Percentiles rank a stretch among this genome's conserved stretches.
Conservation (phyloP, 179 eudicot species). For the Pouteria campechiana region DNA sequence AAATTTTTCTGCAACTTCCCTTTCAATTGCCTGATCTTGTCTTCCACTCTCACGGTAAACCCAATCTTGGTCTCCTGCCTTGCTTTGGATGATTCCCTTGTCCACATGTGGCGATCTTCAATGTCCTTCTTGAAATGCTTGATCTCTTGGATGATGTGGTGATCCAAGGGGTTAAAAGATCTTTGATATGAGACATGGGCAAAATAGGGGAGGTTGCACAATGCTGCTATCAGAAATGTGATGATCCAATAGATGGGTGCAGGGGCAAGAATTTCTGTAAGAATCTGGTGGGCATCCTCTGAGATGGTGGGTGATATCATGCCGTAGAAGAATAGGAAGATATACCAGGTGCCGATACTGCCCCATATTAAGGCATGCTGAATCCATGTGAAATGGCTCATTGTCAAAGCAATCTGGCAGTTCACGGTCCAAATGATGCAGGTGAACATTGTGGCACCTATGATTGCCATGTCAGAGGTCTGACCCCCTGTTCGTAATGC, state of each 20-base stretch:
- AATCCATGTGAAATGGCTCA: slow-evolving; percentile 98
- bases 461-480: slow-evolving; percentile 69
- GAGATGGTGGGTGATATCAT: slow-evolving; percentile 31
- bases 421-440: slow-evolving; percentile 85
- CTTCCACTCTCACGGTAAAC: slow-evolving; percentile 83
- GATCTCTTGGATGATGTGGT: slow-evolving; percentile 91
- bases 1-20: slow-evolving; percentile 62
- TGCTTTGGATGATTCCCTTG: slow-evolving; percentile 66
- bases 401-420: slow-evolving; percentile 78
- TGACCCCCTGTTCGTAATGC: slow-evolving; percentile 70
- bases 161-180: slow-evolving; percentile 75
- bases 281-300: slow-evolving; percentile 36
- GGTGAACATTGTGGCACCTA: slow-evolving; percentile 92
- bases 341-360: slow-evolving; percentile 69
- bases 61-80: slow-evolving; percentile 81
- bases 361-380: slow-evolving; percentile 86
- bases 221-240: slow-evolving; percentile 52
- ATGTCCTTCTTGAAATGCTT: slow-evolving; percentile 77
- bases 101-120: slow-evolving; percentile 80
- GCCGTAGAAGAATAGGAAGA: slow-evolving; percentile 70
- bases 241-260: slow-evolving; percentile 73
- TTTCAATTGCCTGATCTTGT: slow-evolving; percentile 72
- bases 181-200: slow-evolving; percentile 74
- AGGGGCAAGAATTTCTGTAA: slow-evolving; percentile 73
- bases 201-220: slow-evolving; percentile 65